Percentiles rank a stretch among this genome's conserved stretches.
phyloP scores from a whole-genome alignment of 768 basidiomycete genomes.

The Pholiota conissans region DNA sequence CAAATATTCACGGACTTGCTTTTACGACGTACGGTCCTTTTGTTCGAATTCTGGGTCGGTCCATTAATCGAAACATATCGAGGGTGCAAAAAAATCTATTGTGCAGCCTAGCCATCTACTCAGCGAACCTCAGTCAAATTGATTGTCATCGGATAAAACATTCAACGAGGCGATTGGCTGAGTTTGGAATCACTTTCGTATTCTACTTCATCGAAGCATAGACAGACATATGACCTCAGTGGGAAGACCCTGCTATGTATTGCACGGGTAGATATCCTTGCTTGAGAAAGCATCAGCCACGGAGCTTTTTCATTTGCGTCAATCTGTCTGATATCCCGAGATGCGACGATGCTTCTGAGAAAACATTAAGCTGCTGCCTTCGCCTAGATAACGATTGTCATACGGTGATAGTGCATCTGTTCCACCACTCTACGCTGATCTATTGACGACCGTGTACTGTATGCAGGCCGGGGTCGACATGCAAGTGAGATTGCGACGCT shows the following conservation, averaged over 20 bases:
- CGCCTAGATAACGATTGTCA: slow-evolving; percentile 12
- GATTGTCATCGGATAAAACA: not conserved
- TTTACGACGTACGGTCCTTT: not conserved
- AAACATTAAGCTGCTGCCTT: not conserved
- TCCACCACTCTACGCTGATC: not conserved
- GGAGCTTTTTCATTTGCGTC: slow-evolving; percentile 18
- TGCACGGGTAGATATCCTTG: not conserved
- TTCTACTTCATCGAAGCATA: not conserved
- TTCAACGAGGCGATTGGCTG: not conserved
- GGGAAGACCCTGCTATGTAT: not conserved
- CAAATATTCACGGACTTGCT: not conserved
- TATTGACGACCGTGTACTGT: not conserved
- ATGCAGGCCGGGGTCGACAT: not conserved
- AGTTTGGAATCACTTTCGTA: not conserved
- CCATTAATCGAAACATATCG: slow-evolving; percentile 1
- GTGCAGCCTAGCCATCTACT: no score
- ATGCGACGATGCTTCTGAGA: slow-evolving; percentile 7
- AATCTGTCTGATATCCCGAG: slow-evolving; percentile 13
- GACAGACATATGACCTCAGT: not conserved
- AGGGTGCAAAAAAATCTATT: slow-evolving; percentile 9
- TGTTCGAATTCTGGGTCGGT: not conserved
- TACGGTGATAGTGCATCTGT: slow-evolving; percentile 13
- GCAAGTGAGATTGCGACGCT: not conserved
- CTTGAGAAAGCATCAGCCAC: slow-evolving; percentile 6
- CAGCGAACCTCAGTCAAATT: not conserved